Evolutionary conservation across 2,329 filamentous ascomycete genomes (phyloP).

Genomic region (Aspergillus fumigatiaffinis): DNA sequence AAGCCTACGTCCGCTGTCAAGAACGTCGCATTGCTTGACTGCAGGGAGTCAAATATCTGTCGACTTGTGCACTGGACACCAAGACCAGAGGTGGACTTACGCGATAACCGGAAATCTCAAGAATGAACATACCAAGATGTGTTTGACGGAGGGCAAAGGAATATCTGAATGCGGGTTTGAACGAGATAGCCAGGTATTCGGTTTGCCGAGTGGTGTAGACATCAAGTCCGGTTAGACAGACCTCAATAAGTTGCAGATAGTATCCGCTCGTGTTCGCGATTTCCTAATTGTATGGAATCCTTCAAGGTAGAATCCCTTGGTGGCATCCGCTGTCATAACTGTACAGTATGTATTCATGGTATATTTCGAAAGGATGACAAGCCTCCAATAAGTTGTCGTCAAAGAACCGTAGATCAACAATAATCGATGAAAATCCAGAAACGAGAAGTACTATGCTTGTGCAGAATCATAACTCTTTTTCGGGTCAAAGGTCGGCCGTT

Average conservation of each 20-base stretch:
- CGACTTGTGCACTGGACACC: conserved; percentile 15
- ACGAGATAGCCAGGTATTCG: conserved; percentile 45
- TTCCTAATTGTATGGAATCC: neutral
- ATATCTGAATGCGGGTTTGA: conserved; percentile 34
- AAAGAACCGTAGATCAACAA: neutral
- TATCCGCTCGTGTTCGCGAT: neutral
- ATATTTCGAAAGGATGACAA: too few species aligned
- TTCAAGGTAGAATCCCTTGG: neutral
- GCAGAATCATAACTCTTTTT: neutral
- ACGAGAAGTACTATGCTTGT: neutral
- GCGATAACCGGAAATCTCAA: conserved; percentile 43
- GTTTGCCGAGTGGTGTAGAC: conserved; percentile 40
- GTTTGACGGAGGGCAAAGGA: conserved; percentile 37
- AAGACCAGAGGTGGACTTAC: conserved; percentile 43
- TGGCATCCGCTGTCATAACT: too few species aligned
- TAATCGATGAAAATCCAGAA: too few species aligned
- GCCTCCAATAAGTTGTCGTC: neutral
- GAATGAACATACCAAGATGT: conserved; percentile 30
- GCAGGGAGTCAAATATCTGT: conserved; percentile 14
- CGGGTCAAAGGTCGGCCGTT: conserved; percentile 29
- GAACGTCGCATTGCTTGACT: conserved; percentile 31
- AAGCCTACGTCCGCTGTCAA: conserved; percentile 37
- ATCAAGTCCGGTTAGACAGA: neutral
- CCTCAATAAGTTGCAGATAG: neutral
- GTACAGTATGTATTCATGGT: too few species aligned